Base-by-base conservation (phyloP, 139 green algal genomes). In the Deuterostichococcus epilithicus region DNA sequence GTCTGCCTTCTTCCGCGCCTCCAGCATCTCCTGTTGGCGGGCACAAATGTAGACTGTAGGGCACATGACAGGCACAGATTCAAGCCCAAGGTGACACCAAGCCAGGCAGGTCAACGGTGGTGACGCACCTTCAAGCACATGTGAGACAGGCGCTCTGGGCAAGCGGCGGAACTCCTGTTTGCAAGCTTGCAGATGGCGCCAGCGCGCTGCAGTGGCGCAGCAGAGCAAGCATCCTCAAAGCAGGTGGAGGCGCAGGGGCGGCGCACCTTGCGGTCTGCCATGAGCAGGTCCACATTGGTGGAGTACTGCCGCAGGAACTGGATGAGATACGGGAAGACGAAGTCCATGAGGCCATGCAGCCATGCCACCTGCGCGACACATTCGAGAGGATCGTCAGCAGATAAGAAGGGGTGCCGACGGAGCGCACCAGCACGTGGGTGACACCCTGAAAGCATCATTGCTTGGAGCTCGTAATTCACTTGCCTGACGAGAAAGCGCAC, bases 261-360 rank as follows among this genome's bases (percentile, higher is more conserved):
- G 6, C 65, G 79, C 36, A 90, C 86, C 70, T 81, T 80, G 58
- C 85, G 79, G 77, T 88, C 86, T 35, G 66, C 65, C 80, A 86
- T 84, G 32, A 73, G 35, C 34, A 73, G 45, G 78, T 92, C 85
- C 67, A 97, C 92, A 88, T 98, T 98, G 83, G 69, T 78, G 3
- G 84, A 91, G 84, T 97, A 97, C 71, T 99, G 95, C 75, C 91
- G 91, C 68, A 97, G 39, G 32, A 86, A 87, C 88, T 97, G 93
- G 70, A 99, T 97, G 81, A 99, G 89, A 88, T 94, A 99, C 1
- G 96, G 96, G 92, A 99, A 97, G 13, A 91, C 88, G 36, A 85
- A 91, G 79, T 98, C 94, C 39, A 84, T 91, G 44, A 99, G 88
- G 36, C 92, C 92, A 88, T 99, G 92, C 82, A 91, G 87, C 96